Evolutionary conservation across 2,329 filamentous ascomycete species (phyloP).

Genomic region (Verticillium dahliae): DNA sequence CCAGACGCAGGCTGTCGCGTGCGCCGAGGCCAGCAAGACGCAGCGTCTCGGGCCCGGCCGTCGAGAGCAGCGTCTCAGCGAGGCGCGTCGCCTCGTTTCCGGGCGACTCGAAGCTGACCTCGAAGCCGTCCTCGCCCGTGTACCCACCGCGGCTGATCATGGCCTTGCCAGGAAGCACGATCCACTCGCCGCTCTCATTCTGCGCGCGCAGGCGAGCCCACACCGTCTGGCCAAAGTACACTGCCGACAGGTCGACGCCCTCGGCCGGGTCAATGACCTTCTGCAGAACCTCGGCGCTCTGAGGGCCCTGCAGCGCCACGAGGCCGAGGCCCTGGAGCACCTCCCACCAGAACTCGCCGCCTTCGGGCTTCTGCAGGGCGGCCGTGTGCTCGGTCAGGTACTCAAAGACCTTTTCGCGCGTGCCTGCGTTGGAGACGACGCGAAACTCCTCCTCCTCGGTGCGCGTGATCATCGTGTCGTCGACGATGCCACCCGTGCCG

Average conservation of each 20-base stretch:
- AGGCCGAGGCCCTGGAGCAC: conserved; percentile 69
- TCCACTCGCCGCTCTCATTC: conserved; percentile 36
- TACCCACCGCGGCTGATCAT: conserved; percentile 86
- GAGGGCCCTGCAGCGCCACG: conserved; percentile 83
- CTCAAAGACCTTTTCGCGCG: conserved; percentile 77
- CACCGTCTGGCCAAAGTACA: conserved; percentile 77
- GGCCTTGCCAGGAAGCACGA: conserved; percentile 38
- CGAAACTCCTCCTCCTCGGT: conserved; percentile 74
- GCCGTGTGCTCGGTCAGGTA: conserved; percentile 69
- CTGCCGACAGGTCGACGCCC: conserved; percentile 49
- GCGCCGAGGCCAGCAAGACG: conserved; percentile 85
- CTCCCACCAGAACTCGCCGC: conserved; percentile 59
- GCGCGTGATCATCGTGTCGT: conserved; percentile 86
- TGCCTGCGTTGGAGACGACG: conserved; percentile 91
- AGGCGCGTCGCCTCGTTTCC: conserved; percentile 40
- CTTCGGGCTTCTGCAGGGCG: conserved; percentile 47
- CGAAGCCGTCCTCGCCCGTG: conserved; percentile 97
- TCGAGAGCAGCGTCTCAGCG: conserved; percentile 49
- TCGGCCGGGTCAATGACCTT: conserved; percentile 50
- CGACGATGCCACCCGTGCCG: conserved; percentile 80
- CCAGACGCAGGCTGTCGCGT: conserved; percentile 83
- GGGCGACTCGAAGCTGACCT: conserved; percentile 64
- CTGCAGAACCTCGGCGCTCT: conserved; percentile 63
- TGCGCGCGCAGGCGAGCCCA: conserved; percentile 59
- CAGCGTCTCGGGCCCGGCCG: conserved; percentile 57